phyloP scores from a whole-genome alignment of 305 asterid genomes.

The Solanum hybrid region DNA sequence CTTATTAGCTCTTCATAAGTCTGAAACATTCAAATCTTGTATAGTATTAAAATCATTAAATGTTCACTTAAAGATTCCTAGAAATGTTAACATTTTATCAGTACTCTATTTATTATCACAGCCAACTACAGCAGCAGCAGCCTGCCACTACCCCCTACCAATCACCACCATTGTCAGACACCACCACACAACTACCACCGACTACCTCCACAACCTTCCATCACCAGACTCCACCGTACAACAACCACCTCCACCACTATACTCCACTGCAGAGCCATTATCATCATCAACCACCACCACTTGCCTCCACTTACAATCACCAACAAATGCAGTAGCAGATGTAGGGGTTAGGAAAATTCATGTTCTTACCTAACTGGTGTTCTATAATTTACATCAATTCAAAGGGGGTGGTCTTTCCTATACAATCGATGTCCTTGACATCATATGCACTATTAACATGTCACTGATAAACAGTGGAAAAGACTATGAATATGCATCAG shows the following conservation, averaged over 20 bases:
- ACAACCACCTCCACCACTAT: background rate
- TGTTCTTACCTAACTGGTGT: background rate
- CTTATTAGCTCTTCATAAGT: background rate
- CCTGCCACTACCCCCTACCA: background rate
- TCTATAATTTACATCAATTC: background rate
- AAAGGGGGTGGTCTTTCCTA: background rate
- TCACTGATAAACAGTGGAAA: background rate
- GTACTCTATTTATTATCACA: background rate
- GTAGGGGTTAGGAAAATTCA: background rate
- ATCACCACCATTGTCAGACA: background rate
- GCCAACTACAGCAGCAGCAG: background rate
- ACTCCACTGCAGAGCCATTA: background rate
- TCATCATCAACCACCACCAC: background rate
- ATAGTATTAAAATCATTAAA: background rate
- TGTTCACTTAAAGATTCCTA: background rate
- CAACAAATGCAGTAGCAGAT: background rate
- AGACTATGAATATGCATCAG: background rate
- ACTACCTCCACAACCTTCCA: background rate
- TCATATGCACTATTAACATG: background rate
- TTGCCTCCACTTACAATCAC: background rate
- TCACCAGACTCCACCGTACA: background rate
- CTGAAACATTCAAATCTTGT: background rate
- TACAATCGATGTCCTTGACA: background rate
- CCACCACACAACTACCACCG: background rate
- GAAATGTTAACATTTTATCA: background rate